Evolutionary conservation across 202 grass and related monocot species (phyloP), one percentile per base, ranked within the genome.

Genomic region (Bolboschoenoplectus hybrid): DNA sequence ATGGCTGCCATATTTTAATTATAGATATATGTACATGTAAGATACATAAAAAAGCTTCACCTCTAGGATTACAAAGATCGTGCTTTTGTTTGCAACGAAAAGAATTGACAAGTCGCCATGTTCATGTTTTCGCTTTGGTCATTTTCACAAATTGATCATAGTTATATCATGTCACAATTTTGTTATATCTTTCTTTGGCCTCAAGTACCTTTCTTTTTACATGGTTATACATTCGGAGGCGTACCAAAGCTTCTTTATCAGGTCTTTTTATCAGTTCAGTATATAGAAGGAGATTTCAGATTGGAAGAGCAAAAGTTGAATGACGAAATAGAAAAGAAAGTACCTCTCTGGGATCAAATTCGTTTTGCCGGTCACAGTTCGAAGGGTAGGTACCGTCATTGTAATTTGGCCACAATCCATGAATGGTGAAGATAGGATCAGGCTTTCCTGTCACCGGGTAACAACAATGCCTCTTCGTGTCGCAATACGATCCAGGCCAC

Each of bases 351-450:
- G 4, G 20, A 38, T 89, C 66, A 10, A 86, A 83, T 55, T 70
- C 46, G 6, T 82, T 67, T 81, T 69, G 20, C 9, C 14, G 4
- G 38, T 86, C 67, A 14, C 88, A 89, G 36, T 84, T 89, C 0
- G 84, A 86, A 5, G 88, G 88, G 41, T 86, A 86, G 12, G 69
- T 86, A 41, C 88, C 88, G 16, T 89, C 79, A 11, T 89, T 90
- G 69, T 94, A 94, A 84, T 97, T 90, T 17, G 92, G 92, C 94
- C 94, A 97, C 4, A 92, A 85, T 1, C 94, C 92, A 61, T 97
- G 94, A 84, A 94, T 97, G 34, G 89, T 88, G 86, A 97, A 94
- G 5, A 89, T 89, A 52, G 87, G 85, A 50, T 85, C 84, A 50
- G 89, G 92, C 86, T 92, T 94, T 49, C 87, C 88, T 0, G 75